Conservation (phyloP, 345 rosid species). For the Viola odorata region DNA sequence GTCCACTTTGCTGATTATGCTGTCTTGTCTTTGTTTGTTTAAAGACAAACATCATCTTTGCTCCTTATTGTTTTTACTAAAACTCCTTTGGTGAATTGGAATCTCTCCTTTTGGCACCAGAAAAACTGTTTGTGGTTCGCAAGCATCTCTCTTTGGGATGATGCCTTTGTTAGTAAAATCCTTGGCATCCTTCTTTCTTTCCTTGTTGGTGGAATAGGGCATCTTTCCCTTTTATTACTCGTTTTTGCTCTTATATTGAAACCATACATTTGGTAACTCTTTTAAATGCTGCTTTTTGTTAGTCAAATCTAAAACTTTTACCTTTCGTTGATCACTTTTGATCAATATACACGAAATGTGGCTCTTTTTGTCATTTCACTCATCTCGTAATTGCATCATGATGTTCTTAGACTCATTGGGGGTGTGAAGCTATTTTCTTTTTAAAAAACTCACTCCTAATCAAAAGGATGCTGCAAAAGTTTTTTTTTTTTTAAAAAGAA, state of each 20-base stretch:
- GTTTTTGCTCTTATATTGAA: no score
- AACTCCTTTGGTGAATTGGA: conserved; percentile 1
- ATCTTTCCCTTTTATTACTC: background rate
- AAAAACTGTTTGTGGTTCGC: conserved; percentile 4
- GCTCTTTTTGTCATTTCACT: conserved; percentile 17
- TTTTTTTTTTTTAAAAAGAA: no score
- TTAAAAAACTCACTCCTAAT: no score
- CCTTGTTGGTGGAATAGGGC: background rate
- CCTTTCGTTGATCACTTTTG: background rate
- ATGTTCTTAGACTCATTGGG: conserved; percentile 13
- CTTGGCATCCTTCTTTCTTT: no score
- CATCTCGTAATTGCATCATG: conserved; percentile 14
- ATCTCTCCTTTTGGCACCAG: background rate
- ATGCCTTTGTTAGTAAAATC: no score
- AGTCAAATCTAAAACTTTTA: background rate
- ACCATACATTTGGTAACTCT: no score
- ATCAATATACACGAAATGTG: conserved; percentile 1
- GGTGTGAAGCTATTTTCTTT: no score
- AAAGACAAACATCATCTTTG: background rate
- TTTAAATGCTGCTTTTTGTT: background rate
- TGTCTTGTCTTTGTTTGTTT: background rate
- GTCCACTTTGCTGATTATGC: background rate
- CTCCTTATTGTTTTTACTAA: background rate
- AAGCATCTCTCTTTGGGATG: conserved; percentile 2
- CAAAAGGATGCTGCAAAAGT: no score